Evolutionary conservation across 768 basidiomycete genomes (phyloP).

Genomic region (Pholiota molesta): DNA sequence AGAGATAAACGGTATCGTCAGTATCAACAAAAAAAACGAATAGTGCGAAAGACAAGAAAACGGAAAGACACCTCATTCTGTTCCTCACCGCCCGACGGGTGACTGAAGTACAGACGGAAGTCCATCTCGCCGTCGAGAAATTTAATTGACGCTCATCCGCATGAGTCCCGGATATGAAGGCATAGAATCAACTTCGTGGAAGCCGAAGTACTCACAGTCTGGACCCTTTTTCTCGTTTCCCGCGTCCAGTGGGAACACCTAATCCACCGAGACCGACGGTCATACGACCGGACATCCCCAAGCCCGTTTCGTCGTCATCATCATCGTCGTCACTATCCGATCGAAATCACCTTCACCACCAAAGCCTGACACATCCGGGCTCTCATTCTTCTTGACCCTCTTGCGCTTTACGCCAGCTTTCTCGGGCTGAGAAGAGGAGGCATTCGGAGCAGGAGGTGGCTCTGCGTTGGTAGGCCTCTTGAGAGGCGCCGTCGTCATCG

Average conservation of each 20-base stretch:
- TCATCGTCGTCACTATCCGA: conserved; percentile 44
- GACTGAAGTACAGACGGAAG: not conserved
- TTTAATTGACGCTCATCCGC: not conserved
- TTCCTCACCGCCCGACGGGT: not conserved
- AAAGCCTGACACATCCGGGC: conserved; percentile 14
- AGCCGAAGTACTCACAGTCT: conserved; percentile 40
- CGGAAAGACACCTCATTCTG: not conserved
- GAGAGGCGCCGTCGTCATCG: conserved; percentile 3
- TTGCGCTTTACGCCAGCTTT: conserved; percentile 25
- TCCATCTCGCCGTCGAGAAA: not conserved
- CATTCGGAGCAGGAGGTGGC: not conserved
- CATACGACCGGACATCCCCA: conserved; percentile 39
- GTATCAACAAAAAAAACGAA: not conserved
- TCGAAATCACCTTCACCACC: conserved; percentile 33
- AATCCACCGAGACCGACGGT: conserved; percentile 51
- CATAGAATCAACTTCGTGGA: conserved; percentile 3
- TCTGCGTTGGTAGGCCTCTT: conserved; percentile 6
- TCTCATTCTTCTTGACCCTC: conserved; percentile 29
- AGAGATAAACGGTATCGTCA: not conserved
- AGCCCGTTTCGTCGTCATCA: conserved; percentile 37
- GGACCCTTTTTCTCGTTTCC: conserved; percentile 29
- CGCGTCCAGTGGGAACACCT: conserved; percentile 35
- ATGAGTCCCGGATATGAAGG: not conserved
- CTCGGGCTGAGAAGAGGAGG: conserved; percentile 6
- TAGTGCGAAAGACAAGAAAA: not conserved